A percentile compares a stretch with the other conserved stretches of the same genome.
phyloP scores from a whole-genome alignment of 768 basidiomycete genomes.

The Sporobolomyces phaffii region DNA sequence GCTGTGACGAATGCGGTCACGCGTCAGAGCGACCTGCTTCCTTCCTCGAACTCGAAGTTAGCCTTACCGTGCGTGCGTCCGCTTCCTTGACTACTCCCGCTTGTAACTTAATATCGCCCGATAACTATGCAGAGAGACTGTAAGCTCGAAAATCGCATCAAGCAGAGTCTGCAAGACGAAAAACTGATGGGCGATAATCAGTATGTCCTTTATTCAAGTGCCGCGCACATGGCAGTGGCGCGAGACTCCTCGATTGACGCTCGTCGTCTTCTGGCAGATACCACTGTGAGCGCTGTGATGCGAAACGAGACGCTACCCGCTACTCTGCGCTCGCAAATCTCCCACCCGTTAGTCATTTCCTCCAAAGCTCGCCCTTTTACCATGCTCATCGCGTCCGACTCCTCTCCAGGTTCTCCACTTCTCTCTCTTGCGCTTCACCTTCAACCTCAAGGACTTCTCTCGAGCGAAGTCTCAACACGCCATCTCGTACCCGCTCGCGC shows the following conservation, averaged over 20 bases:
- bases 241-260: too few species aligned
- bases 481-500: slow-evolving; percentile 65
- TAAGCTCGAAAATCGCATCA: slow-evolving; percentile 66
- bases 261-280: slow-evolving; percentile 54
- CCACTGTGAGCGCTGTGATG: slow-evolving; percentile 66
- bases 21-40: slow-evolving; percentile 63
- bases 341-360: slow-evolving; percentile 55
- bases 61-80: slow-evolving; percentile 57
- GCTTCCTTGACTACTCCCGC: too few species aligned
- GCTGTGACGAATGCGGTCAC: slow-evolving; percentile 64
- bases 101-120: neutral
- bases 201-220: slow-evolving; percentile 50
- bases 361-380: neutral
- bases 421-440: slow-evolving; percentile 87
- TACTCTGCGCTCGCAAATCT: slow-evolving; percentile 63
- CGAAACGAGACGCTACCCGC: slow-evolving; percentile 70
- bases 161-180: slow-evolving; percentile 63
- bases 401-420: slow-evolving; percentile 63
- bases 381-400: neutral
- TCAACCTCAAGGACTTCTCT: slow-evolving; percentile 67
- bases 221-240: too few species aligned
- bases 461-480: slow-evolving; percentile 80
- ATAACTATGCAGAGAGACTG: slow-evolving; percentile 56
- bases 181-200: slow-evolving; percentile 72
- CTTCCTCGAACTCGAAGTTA: slow-evolving; percentile 85